Conservation (phyloP, 257 asterid species). For the Plectranthus barbatus region DNA sequence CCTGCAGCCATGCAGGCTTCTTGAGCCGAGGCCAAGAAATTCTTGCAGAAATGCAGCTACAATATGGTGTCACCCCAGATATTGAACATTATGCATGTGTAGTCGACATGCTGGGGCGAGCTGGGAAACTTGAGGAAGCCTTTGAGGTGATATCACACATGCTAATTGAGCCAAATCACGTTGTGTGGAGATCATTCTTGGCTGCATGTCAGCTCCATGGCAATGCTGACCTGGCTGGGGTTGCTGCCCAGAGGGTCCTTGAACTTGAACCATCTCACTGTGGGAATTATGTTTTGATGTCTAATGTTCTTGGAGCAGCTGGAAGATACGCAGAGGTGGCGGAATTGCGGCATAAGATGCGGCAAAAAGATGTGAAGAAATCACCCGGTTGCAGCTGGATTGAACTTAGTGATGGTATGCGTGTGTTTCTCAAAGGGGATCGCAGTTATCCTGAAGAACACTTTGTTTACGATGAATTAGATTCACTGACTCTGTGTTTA, state of each 20-base stretch:
- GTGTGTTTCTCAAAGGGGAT: constrained; percentile 54
- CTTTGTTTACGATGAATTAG: constrained; percentile 39
- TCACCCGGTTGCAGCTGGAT: constrained; percentile 93
- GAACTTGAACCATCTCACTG: constrained; percentile 67
- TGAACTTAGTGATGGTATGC: constrained; percentile 56
- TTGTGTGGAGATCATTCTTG: constrained; percentile 75
- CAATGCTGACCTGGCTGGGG: constrained; percentile 48
- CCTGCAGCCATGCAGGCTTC: constrained; percentile 80
- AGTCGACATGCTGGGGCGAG: constrained; percentile 87
- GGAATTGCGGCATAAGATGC: constrained; percentile 61
- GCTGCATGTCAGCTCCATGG: constrained; percentile 74
- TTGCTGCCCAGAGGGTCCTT: constrained; percentile 47
- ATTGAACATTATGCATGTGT: constrained; percentile 75
- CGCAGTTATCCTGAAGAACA: constrained; percentile 41
- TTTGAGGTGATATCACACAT: constrained; percentile 49
- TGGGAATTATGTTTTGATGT: constrained; percentile 72
- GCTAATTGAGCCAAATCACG: constrained; percentile 57
- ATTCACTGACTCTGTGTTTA: constrained; percentile 46
- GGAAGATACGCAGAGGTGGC: constrained; percentile 67
- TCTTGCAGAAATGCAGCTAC: constrained; percentile 50
- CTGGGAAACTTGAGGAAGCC: constrained; percentile 63
- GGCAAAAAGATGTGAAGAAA: constrained; percentile 65
- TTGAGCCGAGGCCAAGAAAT: constrained; percentile 42
- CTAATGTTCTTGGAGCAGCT: constrained; percentile 66
- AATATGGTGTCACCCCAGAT: constrained; percentile 44